Percentiles rank a stretch among this genome's conserved stretches.
Conservation (phyloP, 1,284 basidiomycete genomes). For the Cutaneotrichosporon spelunceum region DNA sequence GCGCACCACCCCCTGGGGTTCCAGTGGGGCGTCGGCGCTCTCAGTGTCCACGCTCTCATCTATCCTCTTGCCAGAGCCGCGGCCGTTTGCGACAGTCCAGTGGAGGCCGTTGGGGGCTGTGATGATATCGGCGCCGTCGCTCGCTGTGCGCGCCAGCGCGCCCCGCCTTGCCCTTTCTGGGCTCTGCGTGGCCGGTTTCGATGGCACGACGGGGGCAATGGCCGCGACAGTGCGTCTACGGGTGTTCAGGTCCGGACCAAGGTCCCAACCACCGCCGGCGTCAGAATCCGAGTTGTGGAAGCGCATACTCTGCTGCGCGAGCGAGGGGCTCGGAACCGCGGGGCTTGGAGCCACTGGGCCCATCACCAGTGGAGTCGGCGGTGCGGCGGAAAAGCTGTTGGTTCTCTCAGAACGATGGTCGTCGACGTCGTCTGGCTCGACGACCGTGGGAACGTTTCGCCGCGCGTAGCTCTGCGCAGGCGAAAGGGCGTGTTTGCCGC, state of each 20-base stretch:
- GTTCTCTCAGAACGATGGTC: neutral
- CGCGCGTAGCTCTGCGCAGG: conserved; percentile 1
- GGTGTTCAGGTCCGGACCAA: neutral
- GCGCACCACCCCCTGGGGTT: neutral
- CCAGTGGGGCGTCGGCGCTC: neutral
- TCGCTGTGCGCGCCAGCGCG: conserved; percentile 27
- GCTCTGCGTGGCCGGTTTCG: neutral
- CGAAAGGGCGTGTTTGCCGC: conserved; percentile 6
- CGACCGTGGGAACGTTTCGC: conserved; percentile 32
- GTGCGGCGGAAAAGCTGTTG: conserved; percentile 10
- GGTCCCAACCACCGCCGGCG: neutral
- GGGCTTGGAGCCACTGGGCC: neutral
- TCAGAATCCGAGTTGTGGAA: conserved; percentile 1
- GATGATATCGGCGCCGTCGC: conserved; percentile 43
- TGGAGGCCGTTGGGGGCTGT: conserved; percentile 35
- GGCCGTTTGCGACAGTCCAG: conserved; percentile 41
- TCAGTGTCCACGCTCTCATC: neutral
- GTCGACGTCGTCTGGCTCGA: conserved; percentile 31
- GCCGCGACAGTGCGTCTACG: neutral
- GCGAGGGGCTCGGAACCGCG: neutral
- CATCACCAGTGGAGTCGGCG: conserved; percentile 8
- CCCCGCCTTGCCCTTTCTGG: neutral
- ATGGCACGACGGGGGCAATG: neutral
- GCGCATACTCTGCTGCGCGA: conserved; percentile 3
- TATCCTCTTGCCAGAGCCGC: conserved; percentile 35